These are phyloP conservation scores for Yamadazyma sp. DNA, from an alignment of 805 yeast genomes.

Conservation along the genomic window DNA sequence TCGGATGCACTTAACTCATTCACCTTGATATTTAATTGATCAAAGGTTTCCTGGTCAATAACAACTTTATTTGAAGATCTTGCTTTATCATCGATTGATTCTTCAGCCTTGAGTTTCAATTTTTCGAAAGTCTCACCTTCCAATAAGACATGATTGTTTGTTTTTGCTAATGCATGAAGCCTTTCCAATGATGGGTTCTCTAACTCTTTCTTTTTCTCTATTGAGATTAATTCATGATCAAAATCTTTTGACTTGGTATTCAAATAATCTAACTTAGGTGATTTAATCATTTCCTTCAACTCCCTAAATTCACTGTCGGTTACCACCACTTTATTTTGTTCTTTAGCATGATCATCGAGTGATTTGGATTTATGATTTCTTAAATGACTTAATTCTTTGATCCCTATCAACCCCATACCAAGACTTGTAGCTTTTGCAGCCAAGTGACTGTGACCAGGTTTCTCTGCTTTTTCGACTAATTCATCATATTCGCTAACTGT, in stretches of 20 bases:
- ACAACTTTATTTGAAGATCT: constrained; percentile 2
- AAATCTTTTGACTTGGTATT: constrained; percentile 13
- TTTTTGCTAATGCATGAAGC: constrained; percentile 9
- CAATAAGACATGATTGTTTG: constrained; percentile 8
- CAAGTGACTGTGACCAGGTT: constrained; percentile 9
- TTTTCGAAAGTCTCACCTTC: not conserved
- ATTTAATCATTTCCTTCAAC: constrained; percentile 9
- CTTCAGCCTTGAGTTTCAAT: constrained; percentile 1
- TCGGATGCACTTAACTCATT: too few relatives aligned
- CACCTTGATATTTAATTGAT: too few relatives aligned
- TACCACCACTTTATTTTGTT: constrained; percentile 13
- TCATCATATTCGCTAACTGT: constrained; percentile 20
- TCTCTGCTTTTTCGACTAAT: constrained; percentile 12
- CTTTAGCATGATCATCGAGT: constrained; percentile 11
- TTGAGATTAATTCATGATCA: constrained; percentile 14
- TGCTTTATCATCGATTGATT: constrained; percentile 9
- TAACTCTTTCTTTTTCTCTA: constrained; percentile 1
- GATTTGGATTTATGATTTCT: constrained; percentile 7
- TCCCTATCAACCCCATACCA: constrained; percentile 11
- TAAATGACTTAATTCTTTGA: constrained; percentile 9
- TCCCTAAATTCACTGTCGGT: constrained; percentile 14
- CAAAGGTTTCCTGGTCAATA: constrained; percentile 2
- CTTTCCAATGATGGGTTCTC: constrained; percentile 12
- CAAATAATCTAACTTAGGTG: constrained; percentile 19
- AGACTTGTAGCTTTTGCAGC: constrained; percentile 11